Evolutionary conservation across 768 basidiomycete species (phyloP), one percentile per base, ranked within the genome.

Genomic region (Boletus edulis): DNA sequence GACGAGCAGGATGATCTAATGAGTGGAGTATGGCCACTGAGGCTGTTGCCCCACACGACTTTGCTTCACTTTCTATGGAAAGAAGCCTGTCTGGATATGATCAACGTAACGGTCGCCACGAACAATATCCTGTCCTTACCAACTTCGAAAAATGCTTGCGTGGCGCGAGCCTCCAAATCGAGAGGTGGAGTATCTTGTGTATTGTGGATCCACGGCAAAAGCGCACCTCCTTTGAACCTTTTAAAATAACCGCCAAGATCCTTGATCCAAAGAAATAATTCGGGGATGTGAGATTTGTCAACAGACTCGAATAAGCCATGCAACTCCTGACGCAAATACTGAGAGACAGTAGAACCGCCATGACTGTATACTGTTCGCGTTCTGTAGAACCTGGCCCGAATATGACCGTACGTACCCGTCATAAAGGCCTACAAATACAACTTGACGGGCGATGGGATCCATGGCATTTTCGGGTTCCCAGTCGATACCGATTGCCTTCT

Each of bases 21-120:
- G 92, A 89, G 59, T 98, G 95, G n/a, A 98, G 76, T 38, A 98
- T 78, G 1, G 86, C 92, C 2, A 97, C 82, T 2, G 94, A 96
- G 9, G 92, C 93, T 3, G 94, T 96, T 14, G 94, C 91, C 3
- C 97, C 97, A 59, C 87, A 91, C 38, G 80, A 74, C 66, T 86
- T 83, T 0, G 91, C 85, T 54, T 85, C 79, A 27, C 78, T 78
- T 60, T 90, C 84, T 37, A 77, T 78, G 6, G 89, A 84, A 18
- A 95, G 73, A 51, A 83, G 78, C 63, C 83, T 82, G 67, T 96
- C 94, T 49, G 86, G n/a, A 52, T 11, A 49, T 49, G 41, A 38
- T 62, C 42, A 57, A 44, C 39, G 11, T 48, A 49, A 49, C 42
- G 31, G 49, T 50, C 45, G 29, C 32, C 31, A 47, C 10, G 40